Evolutionary conservation across 805 yeast genomes (phyloP).

Genomic region (Candida sithepensis): DNA sequence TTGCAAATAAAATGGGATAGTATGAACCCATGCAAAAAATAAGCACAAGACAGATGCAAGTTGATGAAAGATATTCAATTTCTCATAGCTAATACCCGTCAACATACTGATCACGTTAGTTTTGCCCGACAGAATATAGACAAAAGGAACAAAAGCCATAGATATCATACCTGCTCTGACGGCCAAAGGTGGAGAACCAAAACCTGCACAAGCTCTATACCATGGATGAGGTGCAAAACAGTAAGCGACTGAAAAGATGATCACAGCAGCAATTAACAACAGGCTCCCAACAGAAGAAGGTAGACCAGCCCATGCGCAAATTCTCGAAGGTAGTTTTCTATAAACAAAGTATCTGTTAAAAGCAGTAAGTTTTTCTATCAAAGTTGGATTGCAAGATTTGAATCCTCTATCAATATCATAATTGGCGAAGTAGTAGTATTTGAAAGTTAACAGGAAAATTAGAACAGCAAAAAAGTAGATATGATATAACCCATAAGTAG

Average conservation of each 20-base stretch:
- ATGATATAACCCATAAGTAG: slow-evolving; percentile 36
- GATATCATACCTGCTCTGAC: slow-evolving; percentile 51
- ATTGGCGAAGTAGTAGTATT: slow-evolving; percentile 19
- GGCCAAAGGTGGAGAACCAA: slow-evolving; percentile 59
- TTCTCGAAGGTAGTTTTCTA: slow-evolving; percentile 28
- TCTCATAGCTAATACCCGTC: slow-evolving; percentile 56
- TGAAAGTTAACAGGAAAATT: slow-evolving; percentile 32
- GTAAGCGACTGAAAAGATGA: slow-evolving; percentile 32
- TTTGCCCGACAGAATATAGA: slow-evolving; percentile 50
- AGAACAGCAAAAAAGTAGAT: slow-evolving; percentile 39
- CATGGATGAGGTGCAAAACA: slow-evolving; percentile 44
- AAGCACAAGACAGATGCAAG: slow-evolving; percentile 41
- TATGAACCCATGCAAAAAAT: slow-evolving; percentile 45
- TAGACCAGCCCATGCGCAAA: slow-evolving; percentile 36
- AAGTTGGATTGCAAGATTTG: background rate
- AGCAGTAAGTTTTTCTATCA: slow-evolving; percentile 25
- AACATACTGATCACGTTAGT: slow-evolving; percentile 44
- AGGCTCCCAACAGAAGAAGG: slow-evolving; percentile 35
- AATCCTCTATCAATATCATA: slow-evolving; percentile 15
- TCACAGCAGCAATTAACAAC: slow-evolving; percentile 30
- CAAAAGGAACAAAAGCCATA: slow-evolving; percentile 47
- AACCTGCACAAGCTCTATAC: slow-evolving; percentile 49
- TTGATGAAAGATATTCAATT: slow-evolving; percentile 49
- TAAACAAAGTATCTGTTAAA: slow-evolving; percentile 31
- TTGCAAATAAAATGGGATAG: slow-evolving; percentile 47